Evolutionary conservation across 2,329 filamentous ascomycete species (phyloP).

Genomic region (Emergomyces africanus): DNA sequence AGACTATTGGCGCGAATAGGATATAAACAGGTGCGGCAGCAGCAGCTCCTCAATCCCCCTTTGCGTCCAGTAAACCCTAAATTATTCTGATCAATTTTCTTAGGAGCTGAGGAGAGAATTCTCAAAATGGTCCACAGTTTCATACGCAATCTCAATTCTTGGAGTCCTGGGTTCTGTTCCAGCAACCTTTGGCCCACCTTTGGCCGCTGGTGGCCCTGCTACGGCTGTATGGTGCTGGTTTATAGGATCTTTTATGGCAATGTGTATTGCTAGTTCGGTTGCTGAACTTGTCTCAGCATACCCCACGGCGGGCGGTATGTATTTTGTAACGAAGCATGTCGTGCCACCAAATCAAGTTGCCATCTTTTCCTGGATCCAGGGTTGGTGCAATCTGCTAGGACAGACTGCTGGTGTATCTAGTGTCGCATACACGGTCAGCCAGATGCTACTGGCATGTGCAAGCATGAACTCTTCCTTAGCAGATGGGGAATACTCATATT

Average conservation of each 20-base stretch:
- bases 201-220: conserved; percentile 47
- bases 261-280: conserved; percentile 53
- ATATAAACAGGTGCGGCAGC: conserved; percentile 43
- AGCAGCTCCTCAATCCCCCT: background rate
- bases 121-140: conserved; percentile 53
- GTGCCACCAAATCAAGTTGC: conserved; percentile 49
- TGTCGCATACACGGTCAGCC: conserved; percentile 49
- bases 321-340: conserved; percentile 54
- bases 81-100: conserved; percentile 10
- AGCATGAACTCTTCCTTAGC: conserved; percentile 48
- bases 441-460: conserved; percentile 49
- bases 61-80: background rate
- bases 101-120: conserved; percentile 52
- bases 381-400: conserved; percentile 55
- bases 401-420: conserved; percentile 52
- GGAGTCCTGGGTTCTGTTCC: conserved; percentile 54
- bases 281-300: conserved; percentile 54
- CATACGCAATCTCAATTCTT: conserved; percentile 53
- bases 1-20: conserved; percentile 48
- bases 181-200: conserved; percentile 47
- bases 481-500: conserved; percentile 40
- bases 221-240: conserved; percentile 56
- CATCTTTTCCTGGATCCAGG: conserved; percentile 52
- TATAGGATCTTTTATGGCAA: conserved; percentile 50
- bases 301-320: conserved; percentile 55